Evolutionary conservation across 768 basidiomycete genomes (phyloP).

Genomic region (Suillus plorans): DNA sequence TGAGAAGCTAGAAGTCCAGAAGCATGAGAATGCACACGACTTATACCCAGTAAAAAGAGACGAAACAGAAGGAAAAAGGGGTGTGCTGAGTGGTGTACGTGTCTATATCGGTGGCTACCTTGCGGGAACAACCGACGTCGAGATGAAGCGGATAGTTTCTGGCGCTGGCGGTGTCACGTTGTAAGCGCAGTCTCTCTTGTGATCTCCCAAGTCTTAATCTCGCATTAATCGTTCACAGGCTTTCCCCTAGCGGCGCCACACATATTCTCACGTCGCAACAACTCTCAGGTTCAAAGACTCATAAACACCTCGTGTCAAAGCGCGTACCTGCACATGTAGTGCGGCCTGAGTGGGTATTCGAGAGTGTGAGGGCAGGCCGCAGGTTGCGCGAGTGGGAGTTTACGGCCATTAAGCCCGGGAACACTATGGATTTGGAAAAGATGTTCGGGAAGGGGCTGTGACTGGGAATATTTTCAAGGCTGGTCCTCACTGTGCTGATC

Average conservation of each 20-base stretch:
- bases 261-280: slow-evolving; percentile 77
- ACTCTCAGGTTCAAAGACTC: slow-evolving; percentile 70
- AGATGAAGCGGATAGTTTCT: slow-evolving; percentile 70
- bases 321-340: slow-evolving; percentile 59
- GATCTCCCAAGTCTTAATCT: not conserved
- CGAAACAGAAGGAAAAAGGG: slow-evolving; percentile 7
- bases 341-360: slow-evolving; percentile 72
- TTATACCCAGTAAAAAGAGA: slow-evolving; percentile 9
- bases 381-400: slow-evolving; percentile 63
- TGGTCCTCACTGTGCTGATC: not conserved
- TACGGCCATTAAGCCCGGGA: slow-evolving; percentile 41
- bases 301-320: slow-evolving; percentile 57
- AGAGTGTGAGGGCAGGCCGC: slow-evolving; percentile 63
- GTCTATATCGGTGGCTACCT: slow-evolving; percentile 76
- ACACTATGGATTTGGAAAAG: slow-evolving; percentile 37
- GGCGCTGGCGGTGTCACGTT: slow-evolving; percentile 64
- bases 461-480: not conserved
- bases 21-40: slow-evolving; percentile 10
- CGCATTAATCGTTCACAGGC: slow-evolving; percentile 35
- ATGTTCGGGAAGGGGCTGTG: slow-evolving; percentile 27
- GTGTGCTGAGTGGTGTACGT: slow-evolving; percentile 43
- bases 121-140: slow-evolving; percentile 71
- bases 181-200: slow-evolving; percentile 40
- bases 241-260: slow-evolving; percentile 60
- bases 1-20: slow-evolving; percentile 42